Percentiles rank a stretch among this genome's conserved stretches.
phyloP scores from a whole-genome alignment of 1,284 basidiomycete genomes.

The Dichomitus squalens region DNA sequence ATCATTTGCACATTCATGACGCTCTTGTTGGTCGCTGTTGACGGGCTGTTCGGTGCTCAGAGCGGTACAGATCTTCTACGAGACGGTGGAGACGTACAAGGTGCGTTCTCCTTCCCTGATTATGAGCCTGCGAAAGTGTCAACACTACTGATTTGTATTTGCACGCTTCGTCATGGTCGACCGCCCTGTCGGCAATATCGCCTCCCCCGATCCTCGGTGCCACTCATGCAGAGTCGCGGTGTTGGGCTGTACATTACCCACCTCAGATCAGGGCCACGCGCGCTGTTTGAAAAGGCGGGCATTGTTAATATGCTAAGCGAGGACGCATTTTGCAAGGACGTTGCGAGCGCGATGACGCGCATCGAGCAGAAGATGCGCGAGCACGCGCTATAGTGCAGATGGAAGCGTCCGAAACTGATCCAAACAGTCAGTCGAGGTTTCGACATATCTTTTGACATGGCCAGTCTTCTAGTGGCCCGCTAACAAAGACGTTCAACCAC shows the following conservation, averaged over 20 bases:
- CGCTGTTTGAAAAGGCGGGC: constrained; percentile 69
- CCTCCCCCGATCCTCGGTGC: background rate
- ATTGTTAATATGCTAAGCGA: constrained; percentile 66
- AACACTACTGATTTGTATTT: too few relatives aligned
- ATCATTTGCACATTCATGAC: constrained; percentile 4
- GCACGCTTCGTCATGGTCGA: too few relatives aligned
- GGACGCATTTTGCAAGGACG: constrained; percentile 72
- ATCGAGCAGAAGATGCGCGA: constrained; percentile 28
- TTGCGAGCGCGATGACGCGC: constrained; percentile 63
- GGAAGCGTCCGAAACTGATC: too few relatives aligned
- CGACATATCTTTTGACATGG: too few relatives aligned
- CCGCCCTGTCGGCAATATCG: too few relatives aligned
- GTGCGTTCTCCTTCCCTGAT: constrained; percentile 37
- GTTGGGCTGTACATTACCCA: constrained; percentile 83
- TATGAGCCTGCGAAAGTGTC: background rate
- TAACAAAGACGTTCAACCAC: background rate
- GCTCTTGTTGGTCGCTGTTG: background rate
- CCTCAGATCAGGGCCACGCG: constrained; percentile 56
- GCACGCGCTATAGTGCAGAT: constrained; percentile 7
- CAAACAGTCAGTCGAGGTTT: too few relatives aligned
- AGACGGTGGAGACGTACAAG: constrained; percentile 78
- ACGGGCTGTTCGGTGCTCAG: constrained; percentile 39
- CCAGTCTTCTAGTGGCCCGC: too few relatives aligned
- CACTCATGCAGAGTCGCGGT: constrained; percentile 54
- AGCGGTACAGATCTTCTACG: constrained; percentile 84